These are phyloP conservation scores for Vigna unguiculata DNA, from an alignment of 306 rosid genomes.

Conservation along the genomic window DNA sequence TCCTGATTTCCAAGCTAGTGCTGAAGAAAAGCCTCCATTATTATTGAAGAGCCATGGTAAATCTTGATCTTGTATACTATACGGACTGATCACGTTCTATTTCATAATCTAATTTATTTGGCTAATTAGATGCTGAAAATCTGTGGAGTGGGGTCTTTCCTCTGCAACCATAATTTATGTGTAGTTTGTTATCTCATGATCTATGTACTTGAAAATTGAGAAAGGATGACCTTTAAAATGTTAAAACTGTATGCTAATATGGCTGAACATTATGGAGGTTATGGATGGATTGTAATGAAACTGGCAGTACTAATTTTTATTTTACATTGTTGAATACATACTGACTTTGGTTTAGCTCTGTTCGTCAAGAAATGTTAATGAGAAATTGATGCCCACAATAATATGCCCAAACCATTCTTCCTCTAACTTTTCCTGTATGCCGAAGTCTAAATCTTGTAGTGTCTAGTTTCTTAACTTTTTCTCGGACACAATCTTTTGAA, in stretches of 20 bases:
- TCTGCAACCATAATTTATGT: conserved; percentile 1
- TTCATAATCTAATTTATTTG: conserved; percentile 23
- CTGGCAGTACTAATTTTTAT: neutral
- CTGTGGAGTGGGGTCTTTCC: conserved; percentile 3
- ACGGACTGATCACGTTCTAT: conserved; percentile 16
- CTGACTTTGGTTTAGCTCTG: neutral
- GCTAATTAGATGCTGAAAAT: conserved; percentile 13
- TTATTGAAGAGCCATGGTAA: conserved; percentile 92
- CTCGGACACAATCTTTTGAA: neutral
- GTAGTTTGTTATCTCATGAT: neutral
- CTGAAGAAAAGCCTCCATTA: conserved; percentile 88
- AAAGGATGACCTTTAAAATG: conserved; percentile 11
- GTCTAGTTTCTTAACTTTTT: neutral
- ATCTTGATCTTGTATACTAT: conserved; percentile 32
- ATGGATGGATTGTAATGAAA: neutral
- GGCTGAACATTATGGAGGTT: conserved; percentile 1
- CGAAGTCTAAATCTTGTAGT: neutral
- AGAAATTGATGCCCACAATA: neutral
- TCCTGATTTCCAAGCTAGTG: conserved; percentile 65
- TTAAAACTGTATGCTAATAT: neutral
- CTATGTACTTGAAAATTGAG: neutral
- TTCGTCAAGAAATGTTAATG: neutral
- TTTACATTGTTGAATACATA: conserved; percentile 4
- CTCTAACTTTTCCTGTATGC: neutral
- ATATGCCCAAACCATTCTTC: neutral